A percentile compares a stretch with the other conserved stretches of the same genome.
These are phyloP conservation scores for Pseudopithomyces chartarum DNA, from an alignment of 2,329 filamentous ascomycete genomes.

Conservation along the genomic window DNA sequence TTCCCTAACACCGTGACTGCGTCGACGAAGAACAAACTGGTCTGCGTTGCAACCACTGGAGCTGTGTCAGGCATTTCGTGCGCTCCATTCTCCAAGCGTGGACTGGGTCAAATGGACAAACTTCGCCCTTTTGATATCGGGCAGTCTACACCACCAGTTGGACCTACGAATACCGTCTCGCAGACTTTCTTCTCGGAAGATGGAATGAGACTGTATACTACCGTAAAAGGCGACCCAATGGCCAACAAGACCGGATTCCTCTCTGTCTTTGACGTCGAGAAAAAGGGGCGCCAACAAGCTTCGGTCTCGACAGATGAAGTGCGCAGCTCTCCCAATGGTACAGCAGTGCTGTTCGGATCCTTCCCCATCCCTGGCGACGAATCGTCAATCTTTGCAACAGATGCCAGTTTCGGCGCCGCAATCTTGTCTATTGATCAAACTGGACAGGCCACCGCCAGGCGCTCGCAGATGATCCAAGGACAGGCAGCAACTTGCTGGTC, in stretches of 20 bases:
- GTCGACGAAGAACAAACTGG: conserved; percentile 41
- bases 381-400: conserved; percentile 57
- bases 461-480: conserved; percentile 48
- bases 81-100: conserved; percentile 30
- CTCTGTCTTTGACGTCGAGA: conserved; percentile 54
- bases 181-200: conserved; percentile 65
- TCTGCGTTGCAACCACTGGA: conserved; percentile 47
- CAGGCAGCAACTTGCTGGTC: conserved; percentile 66
- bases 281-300: background rate
- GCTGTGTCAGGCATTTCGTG: conserved; percentile 45
- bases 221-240: conserved; percentile 64
- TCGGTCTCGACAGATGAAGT: conserved; percentile 24
- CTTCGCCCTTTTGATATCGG: conserved; percentile 53
- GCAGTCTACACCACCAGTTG: conserved; percentile 63
- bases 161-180: conserved; percentile 64
- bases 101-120: conserved; percentile 40
- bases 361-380: conserved; percentile 51
- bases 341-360: conserved; percentile 63
- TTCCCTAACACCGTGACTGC: conserved; percentile 48
- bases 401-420: conserved; percentile 62
- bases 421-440: conserved; percentile 51
- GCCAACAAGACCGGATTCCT: conserved; percentile 63
- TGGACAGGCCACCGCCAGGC: conserved; percentile 37
- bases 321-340: conserved; percentile 57
- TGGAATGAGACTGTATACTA: conserved; percentile 57